Evolutionary conservation across 768 basidiomycete genomes (phyloP).

Genomic region (Mycena alexandri): DNA sequence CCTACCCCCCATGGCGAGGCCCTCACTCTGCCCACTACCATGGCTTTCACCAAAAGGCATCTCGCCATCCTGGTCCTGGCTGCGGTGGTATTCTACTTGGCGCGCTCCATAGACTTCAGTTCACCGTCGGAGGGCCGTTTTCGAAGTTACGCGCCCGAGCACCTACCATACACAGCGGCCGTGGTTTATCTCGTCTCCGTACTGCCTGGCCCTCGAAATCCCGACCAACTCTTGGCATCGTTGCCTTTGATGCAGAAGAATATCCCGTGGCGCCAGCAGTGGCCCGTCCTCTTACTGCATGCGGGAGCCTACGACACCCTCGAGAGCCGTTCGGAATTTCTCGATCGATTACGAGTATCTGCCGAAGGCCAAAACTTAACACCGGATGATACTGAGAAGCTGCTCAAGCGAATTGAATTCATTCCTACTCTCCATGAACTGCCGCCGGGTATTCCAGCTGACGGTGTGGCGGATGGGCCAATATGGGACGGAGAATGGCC

Average conservation of each 20-base stretch:
- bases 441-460: constrained; percentile 10
- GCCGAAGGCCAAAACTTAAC: not conserved
- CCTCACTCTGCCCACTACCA: not conserved
- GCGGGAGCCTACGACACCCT: constrained; percentile 1
- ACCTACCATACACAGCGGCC: not conserved
- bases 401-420: constrained; percentile 15
- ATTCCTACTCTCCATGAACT: constrained; percentile 5
- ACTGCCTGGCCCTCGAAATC: constrained; percentile 7
- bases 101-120: not conserved
- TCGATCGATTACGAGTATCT: not conserved
- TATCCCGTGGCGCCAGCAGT: constrained; percentile 22
- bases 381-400: not conserved
- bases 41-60: constrained; percentile 1
- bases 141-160: not conserved
- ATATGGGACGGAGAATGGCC: constrained; percentile 21
- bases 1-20: no score
- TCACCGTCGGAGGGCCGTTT: not conserved
- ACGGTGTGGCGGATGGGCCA: not conserved
- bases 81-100: constrained; percentile 2
- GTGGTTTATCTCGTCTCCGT: constrained; percentile 16
- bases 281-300: constrained; percentile 19
- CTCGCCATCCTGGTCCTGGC: not conserved
- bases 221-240: constrained; percentile 1
- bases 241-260: constrained; percentile 17
- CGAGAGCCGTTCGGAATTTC: constrained; percentile 6